These are phyloP conservation scores for Trichoderma harzianum DNA, from an alignment of 2,329 filamentous ascomycete genomes.

Conservation along the genomic window DNA sequence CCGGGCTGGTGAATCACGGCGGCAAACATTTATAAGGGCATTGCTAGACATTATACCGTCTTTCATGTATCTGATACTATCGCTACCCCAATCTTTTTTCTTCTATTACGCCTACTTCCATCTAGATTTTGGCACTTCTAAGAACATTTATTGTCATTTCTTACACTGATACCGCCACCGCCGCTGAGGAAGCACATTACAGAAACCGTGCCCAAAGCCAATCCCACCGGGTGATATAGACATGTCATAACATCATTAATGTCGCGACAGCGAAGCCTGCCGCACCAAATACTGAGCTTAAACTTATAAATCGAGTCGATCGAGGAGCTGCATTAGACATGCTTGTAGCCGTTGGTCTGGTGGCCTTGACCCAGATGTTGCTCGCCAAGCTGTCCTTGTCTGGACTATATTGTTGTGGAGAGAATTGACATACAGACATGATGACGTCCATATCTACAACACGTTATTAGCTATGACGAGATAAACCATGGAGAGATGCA, in stretches of 20 bases:
- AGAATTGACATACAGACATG: constrained; percentile 36
- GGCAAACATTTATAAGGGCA: too few relatives aligned
- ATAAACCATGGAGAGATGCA: not conserved
- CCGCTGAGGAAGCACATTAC: too few relatives aligned
- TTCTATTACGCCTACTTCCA: too few relatives aligned
- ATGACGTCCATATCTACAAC: constrained; percentile 36
- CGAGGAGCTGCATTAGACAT: not conserved
- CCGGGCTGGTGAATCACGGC: too few relatives aligned
- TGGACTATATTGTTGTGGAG: constrained; percentile 28
- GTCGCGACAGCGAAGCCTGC: not conserved
- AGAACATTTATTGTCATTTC: too few relatives aligned
- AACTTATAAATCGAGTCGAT: not conserved
- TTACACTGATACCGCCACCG: too few relatives aligned
- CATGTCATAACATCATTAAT: constrained; percentile 5
- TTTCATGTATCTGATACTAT: too few relatives aligned
- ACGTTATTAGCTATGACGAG: not conserved
- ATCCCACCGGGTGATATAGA: not conserved
- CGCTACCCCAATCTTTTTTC: too few relatives aligned
- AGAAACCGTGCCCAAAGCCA: too few relatives aligned
- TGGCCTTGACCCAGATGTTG: constrained; percentile 35
- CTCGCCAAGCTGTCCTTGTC: constrained; percentile 32
- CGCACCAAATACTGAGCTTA: not conserved
- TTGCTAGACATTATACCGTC: too few relatives aligned
- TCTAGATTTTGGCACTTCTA: too few relatives aligned
- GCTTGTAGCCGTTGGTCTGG: constrained; percentile 25